These are phyloP conservation scores for Mikania micrantha DNA, from an alignment of 129 eudicot genomes.

Conservation along the genomic window DNA sequence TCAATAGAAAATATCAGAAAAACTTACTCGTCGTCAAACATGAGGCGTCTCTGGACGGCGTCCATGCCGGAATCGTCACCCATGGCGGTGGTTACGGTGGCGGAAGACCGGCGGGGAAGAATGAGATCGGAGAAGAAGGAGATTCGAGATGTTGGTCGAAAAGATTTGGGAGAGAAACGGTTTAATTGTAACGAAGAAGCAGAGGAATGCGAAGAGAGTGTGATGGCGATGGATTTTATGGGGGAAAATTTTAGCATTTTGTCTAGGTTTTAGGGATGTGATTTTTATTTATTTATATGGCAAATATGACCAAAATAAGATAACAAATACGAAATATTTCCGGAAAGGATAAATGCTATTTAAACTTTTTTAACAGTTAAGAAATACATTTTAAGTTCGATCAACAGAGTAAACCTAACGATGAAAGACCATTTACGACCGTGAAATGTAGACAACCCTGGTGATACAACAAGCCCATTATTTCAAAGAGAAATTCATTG, in stretches of 20 bases:
- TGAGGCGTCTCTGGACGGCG: constrained; percentile 83
- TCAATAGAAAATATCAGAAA: background rate
- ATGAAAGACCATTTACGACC: too few species aligned
- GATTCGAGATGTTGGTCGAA: background rate
- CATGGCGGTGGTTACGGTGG: constrained; percentile 31
- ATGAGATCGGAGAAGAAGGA: background rate
- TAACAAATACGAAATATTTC: too few species aligned
- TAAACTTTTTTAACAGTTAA: too few species aligned
- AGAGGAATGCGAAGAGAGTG: constrained; percentile 15
- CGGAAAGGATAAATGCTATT: too few species aligned
- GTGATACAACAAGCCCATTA: too few species aligned
- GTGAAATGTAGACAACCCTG: too few species aligned
- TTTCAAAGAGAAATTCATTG: too few species aligned
- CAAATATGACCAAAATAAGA: background rate
- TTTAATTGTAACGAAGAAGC: background rate
- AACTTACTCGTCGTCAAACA: constrained; percentile 90
- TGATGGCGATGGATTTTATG: constrained; percentile 32
- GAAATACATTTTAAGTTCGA: too few species aligned
- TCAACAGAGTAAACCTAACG: too few species aligned
- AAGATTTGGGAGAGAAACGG: background rate
- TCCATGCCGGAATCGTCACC: constrained; percentile 85
- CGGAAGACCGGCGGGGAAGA: background rate
- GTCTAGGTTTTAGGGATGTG: too few species aligned
- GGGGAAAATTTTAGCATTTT: constrained; percentile 25
- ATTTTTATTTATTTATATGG: background rate